A percentile compares a stretch with the other conserved stretches of the same genome.
phyloP scores from a whole-genome alignment of 495 filamentous ascomycete genomes.

The Aspergillus sclerotiicarbonarius region DNA sequence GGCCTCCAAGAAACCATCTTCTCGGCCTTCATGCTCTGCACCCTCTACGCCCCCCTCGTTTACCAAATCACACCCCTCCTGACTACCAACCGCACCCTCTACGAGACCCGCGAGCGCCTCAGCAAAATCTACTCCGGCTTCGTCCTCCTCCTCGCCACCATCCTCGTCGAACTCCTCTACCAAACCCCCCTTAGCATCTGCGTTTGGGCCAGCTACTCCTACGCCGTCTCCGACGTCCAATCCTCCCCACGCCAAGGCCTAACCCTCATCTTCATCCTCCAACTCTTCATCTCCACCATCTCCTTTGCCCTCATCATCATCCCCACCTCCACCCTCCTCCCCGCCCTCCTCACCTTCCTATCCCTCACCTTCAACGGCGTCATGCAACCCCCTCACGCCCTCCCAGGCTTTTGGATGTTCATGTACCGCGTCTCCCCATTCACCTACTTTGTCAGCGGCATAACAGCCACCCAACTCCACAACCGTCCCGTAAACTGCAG shows the following conservation, averaged over 20 bases:
- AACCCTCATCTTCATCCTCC: conserved; percentile 49
- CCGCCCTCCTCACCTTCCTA: conserved; percentile 52
- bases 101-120: conserved; percentile 63
- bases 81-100: conserved; percentile 59
- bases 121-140: conserved; percentile 69
- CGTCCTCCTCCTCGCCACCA: conserved; percentile 60
- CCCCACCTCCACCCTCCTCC: conserved; percentile 52
- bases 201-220: conserved; percentile 49
- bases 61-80: conserved; percentile 67
- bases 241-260: conserved; percentile 44
- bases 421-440: conserved; percentile 67
- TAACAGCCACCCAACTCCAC: conserved; percentile 48
- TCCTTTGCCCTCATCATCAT: conserved; percentile 57
- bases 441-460: conserved; percentile 39
- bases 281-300: conserved; percentile 47
- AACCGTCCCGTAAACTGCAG: conserved; percentile 54
- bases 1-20: conserved; percentile 56
- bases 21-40: conserved; percentile 60
- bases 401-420: conserved; percentile 70
- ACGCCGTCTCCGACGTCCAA: conserved; percentile 39
- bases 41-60: conserved; percentile 51
- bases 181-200: conserved; percentile 40
- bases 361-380: conserved; percentile 58
- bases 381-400: conserved; percentile 55
- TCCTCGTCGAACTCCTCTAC: conserved; percentile 56